These are phyloP conservation scores for Cladophialophora chaetospira DNA, from an alignment of 2,329 filamentous ascomycete genomes.

Conservation along the genomic window DNA sequence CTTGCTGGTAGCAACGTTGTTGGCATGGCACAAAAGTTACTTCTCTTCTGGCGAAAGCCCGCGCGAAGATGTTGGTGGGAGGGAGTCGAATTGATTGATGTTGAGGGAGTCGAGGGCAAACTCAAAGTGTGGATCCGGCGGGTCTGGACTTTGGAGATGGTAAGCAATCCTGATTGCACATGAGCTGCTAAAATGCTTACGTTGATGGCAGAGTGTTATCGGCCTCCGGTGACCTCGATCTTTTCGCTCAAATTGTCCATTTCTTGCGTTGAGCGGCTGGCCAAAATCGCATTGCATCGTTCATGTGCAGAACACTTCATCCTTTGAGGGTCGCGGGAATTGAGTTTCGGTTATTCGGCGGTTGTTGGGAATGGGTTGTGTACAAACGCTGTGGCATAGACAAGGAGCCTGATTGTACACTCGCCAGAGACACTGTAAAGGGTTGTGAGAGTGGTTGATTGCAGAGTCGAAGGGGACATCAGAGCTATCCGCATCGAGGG, in stretches of 20 bases:
- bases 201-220: conserved; percentile 69
- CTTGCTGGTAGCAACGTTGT: conserved; percentile 75
- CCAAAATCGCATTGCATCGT: background rate
- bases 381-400: too few species aligned
- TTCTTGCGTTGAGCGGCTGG: conserved; percentile 7
- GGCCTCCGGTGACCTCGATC: conserved; percentile 64
- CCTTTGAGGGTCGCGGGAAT: background rate
- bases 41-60: conserved; percentile 97
- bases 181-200: conserved; percentile 18
- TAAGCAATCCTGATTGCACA: conserved; percentile 41
- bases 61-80: conserved; percentile 99
- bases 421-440: too few species aligned
- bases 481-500: too few species aligned
- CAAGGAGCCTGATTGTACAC: too few species aligned
- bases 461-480: too few species aligned
- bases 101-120: conserved; percentile 86
- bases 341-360: background rate
- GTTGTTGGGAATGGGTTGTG: too few species aligned
- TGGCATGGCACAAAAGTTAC: conserved; percentile 96
- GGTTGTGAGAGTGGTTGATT: too few species aligned
- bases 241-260: background rate
- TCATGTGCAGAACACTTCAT: background rate
- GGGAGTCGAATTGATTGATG: conserved; percentile 84
- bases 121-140: conserved; percentile 98
- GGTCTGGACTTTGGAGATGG: conserved; percentile 98